Base-by-base conservation (phyloP, 495 filamentous ascomycete genomes). In the Ascodesmis nigricans region DNA sequence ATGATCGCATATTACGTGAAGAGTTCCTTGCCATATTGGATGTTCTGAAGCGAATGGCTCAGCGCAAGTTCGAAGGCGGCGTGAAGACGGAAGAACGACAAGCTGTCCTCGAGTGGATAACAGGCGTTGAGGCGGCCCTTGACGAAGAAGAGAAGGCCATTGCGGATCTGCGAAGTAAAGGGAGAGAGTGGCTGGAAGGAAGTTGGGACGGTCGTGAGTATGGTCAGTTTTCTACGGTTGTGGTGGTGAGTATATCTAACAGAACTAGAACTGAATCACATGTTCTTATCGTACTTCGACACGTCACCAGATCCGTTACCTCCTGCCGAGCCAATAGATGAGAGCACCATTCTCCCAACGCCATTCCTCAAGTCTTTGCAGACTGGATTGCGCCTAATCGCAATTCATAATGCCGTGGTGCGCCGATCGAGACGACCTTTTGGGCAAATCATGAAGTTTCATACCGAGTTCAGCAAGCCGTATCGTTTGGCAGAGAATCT, bases 401-500 rank as follows among this genome's bases (percentile, higher is more conserved):
- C 73, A 39, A 63, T 91, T 40, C 87, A 97, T 57, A 97, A 97
- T 50, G 71, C 73, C 20, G 67, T 80, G 0, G 73, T 95, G 6
- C 70, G 69, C 40, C 74, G 80, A 50, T 92, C 82, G 6, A 70
- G 77, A 46, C 64, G 76, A 15, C 73, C 73, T 6, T 95, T 95
- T 53, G 82, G 81, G n/a, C 74, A 78, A 34, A 95, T 97, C 53
- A 78, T 75, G 21, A 62, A 61, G 0, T 91, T 73, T 52, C 87
- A 97, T 47, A 69, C 72, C 8, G 80, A 97, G 50, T 80, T 83
- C 5, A 72, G 68, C 22, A 95, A 95, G 55, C 90, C 90, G 0
- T 97, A 97, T 50, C 75, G 87, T 34, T 69, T 71, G 35, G 80
- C 83, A 0, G 90, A 97, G 33, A 97, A 97, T 49, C 64, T 97